Percentiles rank a stretch among this genome's conserved stretches.
phyloP scores from a whole-genome alignment of 192 early-diverging fungal genomes.

The Backusella mclennaniae region DNA sequence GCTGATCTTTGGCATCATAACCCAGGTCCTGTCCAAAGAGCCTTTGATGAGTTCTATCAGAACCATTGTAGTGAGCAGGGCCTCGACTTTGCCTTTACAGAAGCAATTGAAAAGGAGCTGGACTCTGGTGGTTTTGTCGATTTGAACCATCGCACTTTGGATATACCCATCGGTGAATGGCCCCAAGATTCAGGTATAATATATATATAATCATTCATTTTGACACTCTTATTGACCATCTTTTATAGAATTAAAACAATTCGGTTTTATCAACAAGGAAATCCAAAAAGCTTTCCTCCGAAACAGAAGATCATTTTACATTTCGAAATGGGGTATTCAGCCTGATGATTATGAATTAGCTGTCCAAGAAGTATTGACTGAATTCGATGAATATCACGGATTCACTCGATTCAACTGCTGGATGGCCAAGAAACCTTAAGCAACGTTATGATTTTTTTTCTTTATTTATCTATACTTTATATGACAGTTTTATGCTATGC shows the following conservation, averaged over 20 bases:
- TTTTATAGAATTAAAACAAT: slow-evolving; percentile 35
- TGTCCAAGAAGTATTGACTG: slow-evolving; percentile 31
- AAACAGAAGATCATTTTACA: slow-evolving; percentile 27
- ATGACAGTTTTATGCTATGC: neutral
- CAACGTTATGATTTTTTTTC: neutral
- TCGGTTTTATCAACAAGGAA: slow-evolving; percentile 42
- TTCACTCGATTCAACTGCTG: slow-evolving; percentile 30
- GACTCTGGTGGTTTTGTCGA: slow-evolving; percentile 20
- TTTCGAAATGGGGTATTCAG: slow-evolving; percentile 30
- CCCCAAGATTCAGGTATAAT: slow-evolving; percentile 29
- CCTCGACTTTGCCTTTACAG: slow-evolving; percentile 16
- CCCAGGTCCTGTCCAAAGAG: slow-evolving; percentile 31
- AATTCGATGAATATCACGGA: slow-evolving; percentile 37
- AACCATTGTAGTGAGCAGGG: slow-evolving; percentile 20
- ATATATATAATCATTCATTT: neutral
- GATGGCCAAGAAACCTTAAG: slow-evolving; percentile 27
- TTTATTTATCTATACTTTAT: neutral
- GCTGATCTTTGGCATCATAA: slow-evolving; percentile 36
- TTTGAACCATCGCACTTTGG: slow-evolving; percentile 20
- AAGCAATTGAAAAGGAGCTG: slow-evolving; percentile 9
- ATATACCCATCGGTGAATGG: slow-evolving; percentile 42
- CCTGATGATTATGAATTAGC: slow-evolving; percentile 32
- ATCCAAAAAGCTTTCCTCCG: slow-evolving; percentile 25
- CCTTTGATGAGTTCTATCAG: slow-evolving; percentile 22
- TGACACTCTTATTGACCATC: no score